phyloP scores from a whole-genome alignment of 2,329 filamentous ascomycete genomes.

The Periconia sp. region DNA sequence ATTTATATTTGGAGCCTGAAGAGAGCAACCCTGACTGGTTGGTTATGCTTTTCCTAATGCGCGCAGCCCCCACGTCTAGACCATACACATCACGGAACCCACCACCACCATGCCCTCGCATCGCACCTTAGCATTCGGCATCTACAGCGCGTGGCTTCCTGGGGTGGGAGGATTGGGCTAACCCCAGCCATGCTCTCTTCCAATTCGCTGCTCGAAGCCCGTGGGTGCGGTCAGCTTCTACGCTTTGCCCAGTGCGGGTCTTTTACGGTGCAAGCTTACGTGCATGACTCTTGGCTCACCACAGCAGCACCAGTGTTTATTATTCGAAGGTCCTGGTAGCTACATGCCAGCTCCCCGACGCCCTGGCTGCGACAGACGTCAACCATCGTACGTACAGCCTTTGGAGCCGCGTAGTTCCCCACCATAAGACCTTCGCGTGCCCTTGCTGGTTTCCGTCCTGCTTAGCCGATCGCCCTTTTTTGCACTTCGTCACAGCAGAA shows the following conservation, averaged over 20 bases:
- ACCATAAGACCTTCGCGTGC: slow-evolving; percentile 4
- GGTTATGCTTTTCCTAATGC: slow-evolving; percentile 8
- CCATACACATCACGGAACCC: slow-evolving; percentile 9
- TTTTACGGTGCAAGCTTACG: slow-evolving; percentile 7
- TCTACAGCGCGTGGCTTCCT: not conserved
- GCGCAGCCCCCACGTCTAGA: slow-evolving; percentile 31
- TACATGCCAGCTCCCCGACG: slow-evolving; percentile 1
- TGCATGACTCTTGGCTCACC: slow-evolving; percentile 14
- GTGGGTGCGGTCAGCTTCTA: slow-evolving; percentile 5
- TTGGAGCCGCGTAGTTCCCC: slow-evolving; percentile 14
- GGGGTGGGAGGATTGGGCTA: slow-evolving; percentile 4
- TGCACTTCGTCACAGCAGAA: not conserved
- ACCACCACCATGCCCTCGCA: slow-evolving; percentile 3
- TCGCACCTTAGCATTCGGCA: slow-evolving; percentile 4
- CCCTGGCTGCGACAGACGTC: slow-evolving; percentile 8
- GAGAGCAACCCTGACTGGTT: not conserved
- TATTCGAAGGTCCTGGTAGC: slow-evolving; percentile 15
- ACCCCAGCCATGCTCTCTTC: not conserved
- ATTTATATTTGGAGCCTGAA: slow-evolving; percentile 10
- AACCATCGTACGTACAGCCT: slow-evolving; percentile 8
- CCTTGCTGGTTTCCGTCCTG: slow-evolving; percentile 4
- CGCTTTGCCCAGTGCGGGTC: not conserved
- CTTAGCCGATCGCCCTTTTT: slow-evolving; percentile 2
- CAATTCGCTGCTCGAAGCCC: slow-evolving; percentile 11
- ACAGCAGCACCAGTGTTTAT: slow-evolving; percentile 6